A percentile compares a stretch with the other conserved stretches of the same genome.
phyloP scores from a whole-genome alignment of 169 alveolate species.

The Pseudocohnilembus persalinus region DNA sequence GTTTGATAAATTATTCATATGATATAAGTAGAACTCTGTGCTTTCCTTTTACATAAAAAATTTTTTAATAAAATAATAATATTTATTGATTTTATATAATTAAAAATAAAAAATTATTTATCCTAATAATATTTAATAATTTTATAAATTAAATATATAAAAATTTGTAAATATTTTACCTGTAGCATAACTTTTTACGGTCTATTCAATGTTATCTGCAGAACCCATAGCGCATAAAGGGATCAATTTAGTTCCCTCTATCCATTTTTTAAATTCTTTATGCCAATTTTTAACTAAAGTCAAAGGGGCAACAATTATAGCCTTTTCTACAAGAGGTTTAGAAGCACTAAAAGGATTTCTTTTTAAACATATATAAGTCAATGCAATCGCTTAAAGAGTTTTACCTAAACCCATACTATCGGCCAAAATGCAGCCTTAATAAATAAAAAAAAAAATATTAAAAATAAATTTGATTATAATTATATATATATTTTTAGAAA shows the following conservation, averaged over 20 bases:
- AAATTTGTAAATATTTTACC: no score
- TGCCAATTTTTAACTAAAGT: slow-evolving; percentile 93
- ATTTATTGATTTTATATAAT: no score
- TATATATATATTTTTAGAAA: no score
- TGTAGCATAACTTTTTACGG: neutral
- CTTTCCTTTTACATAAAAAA: slow-evolving; percentile 9
- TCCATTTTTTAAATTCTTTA: slow-evolving; percentile 93
- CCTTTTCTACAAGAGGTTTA: slow-evolving; percentile 56
- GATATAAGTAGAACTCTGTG: slow-evolving; percentile 88
- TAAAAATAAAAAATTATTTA: no score
- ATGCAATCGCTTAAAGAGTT: slow-evolving; percentile 60
- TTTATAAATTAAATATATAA: no score
- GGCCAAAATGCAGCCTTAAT: slow-evolving; percentile 65
- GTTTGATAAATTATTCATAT: slow-evolving; percentile 92
- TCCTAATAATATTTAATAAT: no score
- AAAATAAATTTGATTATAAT: no score
- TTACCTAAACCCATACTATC: slow-evolving; percentile 80
- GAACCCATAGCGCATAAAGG: slow-evolving; percentile 86
- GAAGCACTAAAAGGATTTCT: neutral
- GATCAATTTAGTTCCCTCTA: slow-evolving; percentile 85
- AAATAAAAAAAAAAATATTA: no score
- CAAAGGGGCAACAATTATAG: slow-evolving; percentile 93
- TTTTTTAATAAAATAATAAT: no score
- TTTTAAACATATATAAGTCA: slow-evolving; percentile 27
- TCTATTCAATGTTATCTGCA: neutral